Conservation (phyloP, 371 early-diverging fungal species). For the Lichtheimia ornata region DNA sequence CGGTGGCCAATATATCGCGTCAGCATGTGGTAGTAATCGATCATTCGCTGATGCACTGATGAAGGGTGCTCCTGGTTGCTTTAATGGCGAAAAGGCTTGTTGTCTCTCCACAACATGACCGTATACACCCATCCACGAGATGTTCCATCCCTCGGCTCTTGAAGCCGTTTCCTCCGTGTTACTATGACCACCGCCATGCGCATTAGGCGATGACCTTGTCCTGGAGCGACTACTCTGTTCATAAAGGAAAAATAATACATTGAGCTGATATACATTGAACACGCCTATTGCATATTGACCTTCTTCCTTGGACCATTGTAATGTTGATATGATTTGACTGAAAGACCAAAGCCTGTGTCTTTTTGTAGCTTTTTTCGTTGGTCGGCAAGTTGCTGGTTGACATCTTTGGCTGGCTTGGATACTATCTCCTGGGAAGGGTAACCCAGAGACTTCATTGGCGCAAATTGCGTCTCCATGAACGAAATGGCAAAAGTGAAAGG, state of each 20-base stretch:
- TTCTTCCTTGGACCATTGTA: conserved; percentile 7
- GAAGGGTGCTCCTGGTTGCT: conserved; percentile 13
- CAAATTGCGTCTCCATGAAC: conserved; percentile 20
- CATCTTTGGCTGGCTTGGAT: conserved; percentile 10
- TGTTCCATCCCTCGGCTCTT: conserved; percentile 10
- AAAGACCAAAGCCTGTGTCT: conserved; percentile 17
- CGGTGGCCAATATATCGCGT: conserved; percentile 3
- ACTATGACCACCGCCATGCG: background rate
- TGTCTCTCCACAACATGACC: conserved; percentile 17
- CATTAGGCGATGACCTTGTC: background rate
- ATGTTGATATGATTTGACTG: conserved; percentile 16
- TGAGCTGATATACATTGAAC: too few relatives aligned
- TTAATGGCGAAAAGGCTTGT: conserved; percentile 7
- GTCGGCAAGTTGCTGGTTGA: conserved; percentile 16
- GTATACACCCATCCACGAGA: conserved; percentile 4
- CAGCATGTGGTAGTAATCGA: background rate
- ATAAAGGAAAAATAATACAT: background rate
- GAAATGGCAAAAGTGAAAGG: background rate
- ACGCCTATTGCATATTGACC: conserved; percentile 5
- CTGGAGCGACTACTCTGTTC: conserved; percentile 1
- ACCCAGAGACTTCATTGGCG: conserved; percentile 27
- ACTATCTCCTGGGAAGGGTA: conserved; percentile 24
- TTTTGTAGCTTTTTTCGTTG: conserved; percentile 13
- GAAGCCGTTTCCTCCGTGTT: background rate
- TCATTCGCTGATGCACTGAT: background rate